These are phyloP conservation scores for Agaricus bisporus DNA, from an alignment of 768 basidiomycete species.

Conservation along the genomic window DNA sequence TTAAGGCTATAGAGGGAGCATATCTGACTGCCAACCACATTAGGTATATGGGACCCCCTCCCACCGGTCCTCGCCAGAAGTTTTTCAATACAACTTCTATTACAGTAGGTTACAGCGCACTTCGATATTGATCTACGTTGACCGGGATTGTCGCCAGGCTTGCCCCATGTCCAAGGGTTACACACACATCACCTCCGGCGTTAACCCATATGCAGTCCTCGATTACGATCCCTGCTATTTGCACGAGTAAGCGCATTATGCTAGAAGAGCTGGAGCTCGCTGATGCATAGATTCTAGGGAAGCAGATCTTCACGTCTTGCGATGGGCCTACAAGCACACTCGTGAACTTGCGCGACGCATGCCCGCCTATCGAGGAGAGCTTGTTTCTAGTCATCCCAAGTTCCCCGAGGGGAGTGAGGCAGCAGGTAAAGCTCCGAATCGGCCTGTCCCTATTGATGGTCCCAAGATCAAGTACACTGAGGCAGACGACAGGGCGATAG, in stretches of 20 bases:
- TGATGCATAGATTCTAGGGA: constrained; percentile 19
- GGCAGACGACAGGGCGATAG: constrained; percentile 38
- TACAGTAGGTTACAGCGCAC: constrained; percentile 7
- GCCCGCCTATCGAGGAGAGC: constrained; percentile 35
- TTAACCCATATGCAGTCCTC: constrained; percentile 33
- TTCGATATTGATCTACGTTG: background rate
- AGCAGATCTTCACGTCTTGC: constrained; percentile 38
- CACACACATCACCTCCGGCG: constrained; percentile 40
- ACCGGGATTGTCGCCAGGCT: background rate
- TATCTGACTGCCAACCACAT: background rate
- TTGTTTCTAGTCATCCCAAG: constrained; percentile 26
- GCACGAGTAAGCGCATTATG: constrained; percentile 28
- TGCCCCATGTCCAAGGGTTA: constrained; percentile 42
- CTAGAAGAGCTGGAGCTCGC: no score
- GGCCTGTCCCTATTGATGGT: constrained; percentile 26
- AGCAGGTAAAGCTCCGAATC: constrained; percentile 14
- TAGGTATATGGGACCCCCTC: constrained; percentile 17
- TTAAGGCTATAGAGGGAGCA: background rate
- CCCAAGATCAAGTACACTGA: constrained; percentile 34
- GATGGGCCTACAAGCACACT: constrained; percentile 48
- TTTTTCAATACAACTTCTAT: constrained; percentile 17
- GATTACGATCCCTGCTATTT: constrained; percentile 43
- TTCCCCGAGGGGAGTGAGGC: constrained; percentile 31
- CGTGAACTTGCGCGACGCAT: constrained; percentile 54
- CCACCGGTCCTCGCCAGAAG: constrained; percentile 14